These are phyloP conservation scores for Eimeria brunetti DNA, from an alignment of 169 alveolate genomes.

Conservation along the genomic window DNA sequence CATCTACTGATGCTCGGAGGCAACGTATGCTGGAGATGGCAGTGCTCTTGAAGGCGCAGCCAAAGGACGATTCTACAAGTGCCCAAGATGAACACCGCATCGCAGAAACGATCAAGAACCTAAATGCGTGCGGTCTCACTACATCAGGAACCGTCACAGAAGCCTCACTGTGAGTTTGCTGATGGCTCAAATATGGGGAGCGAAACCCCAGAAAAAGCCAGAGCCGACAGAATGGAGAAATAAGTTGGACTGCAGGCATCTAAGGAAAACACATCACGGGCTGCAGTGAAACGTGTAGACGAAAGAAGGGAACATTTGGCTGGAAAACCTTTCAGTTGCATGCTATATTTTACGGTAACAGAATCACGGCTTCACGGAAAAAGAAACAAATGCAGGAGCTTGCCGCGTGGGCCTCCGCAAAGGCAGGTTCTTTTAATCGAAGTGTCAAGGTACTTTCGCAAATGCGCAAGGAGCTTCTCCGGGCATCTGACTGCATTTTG, in stretches of 20 bases:
- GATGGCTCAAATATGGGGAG: background rate
- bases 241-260: background rate
- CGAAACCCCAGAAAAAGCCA: background rate
- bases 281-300: background rate
- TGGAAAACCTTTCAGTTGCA: background rate
- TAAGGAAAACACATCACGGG: background rate
- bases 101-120: slow-evolving; percentile 34
- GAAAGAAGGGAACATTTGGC: background rate
- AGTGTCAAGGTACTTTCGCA: background rate
- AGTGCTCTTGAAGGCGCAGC: slow-evolving; percentile 34
- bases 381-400: slow-evolving; percentile 37
- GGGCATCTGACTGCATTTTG: slow-evolving; percentile 11
- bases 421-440: slow-evolving; percentile 25
- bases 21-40: slow-evolving; percentile 53
- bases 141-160: slow-evolving; percentile 35
- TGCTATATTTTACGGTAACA: background rate
- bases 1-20: slow-evolving; percentile 45
- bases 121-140: slow-evolving; percentile 47
- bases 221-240: background rate
- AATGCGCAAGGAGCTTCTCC: slow-evolving; percentile 49
- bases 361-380: slow-evolving; percentile 45
- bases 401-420: slow-evolving; percentile 43
- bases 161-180: slow-evolving; percentile 49
- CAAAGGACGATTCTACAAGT: slow-evolving; percentile 30
- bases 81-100: slow-evolving; percentile 40